phyloP scores from a whole-genome alignment of 257 asterid species.

The Henckelia pumila region DNA sequence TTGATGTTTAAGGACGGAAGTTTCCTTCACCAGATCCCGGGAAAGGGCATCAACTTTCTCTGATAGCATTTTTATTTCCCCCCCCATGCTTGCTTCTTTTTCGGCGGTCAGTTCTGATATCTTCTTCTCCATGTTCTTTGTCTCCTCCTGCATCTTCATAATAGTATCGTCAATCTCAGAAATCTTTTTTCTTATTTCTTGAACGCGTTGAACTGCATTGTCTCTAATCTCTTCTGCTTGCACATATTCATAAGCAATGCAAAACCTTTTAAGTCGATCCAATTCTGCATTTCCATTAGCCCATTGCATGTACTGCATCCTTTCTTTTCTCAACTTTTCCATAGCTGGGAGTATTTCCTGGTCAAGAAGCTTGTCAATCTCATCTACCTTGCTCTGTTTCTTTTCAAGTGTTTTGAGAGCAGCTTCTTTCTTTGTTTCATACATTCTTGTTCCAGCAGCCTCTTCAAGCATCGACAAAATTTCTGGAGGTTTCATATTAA shows the following conservation, averaged over 20 bases:
- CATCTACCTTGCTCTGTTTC: conserved; percentile 95
- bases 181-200: conserved; percentile 57
- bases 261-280: conserved; percentile 88
- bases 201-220: conserved; percentile 65
- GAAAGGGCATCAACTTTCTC: conserved; percentile 79
- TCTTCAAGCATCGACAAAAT: conserved; percentile 98
- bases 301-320: conserved; percentile 99
- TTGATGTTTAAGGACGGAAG: conserved; percentile 64
- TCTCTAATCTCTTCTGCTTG: conserved; percentile 76
- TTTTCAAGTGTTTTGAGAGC: conserved; percentile 97
- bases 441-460: conserved; percentile 99
- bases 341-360: conserved; percentile 96
- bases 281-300: conserved; percentile 89
- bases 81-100: conserved; percentile 84
- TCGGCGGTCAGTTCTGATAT: conserved; percentile 59
- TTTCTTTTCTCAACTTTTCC: conserved; percentile 87
- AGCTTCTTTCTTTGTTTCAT: conserved; percentile 95
- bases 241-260: conserved; percentile 88
- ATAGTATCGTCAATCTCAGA: conserved; percentile 48
- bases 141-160: conserved; percentile 55
- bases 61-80: conserved; percentile 77
- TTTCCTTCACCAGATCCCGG: conserved; percentile 70
- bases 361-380: conserved; percentile 94
- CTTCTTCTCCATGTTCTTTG: conserved; percentile 67
- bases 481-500: conserved; percentile 99